Conservation (phyloP, 805 yeast genomes). For the Yamadazyma kitorensis region DNA sequence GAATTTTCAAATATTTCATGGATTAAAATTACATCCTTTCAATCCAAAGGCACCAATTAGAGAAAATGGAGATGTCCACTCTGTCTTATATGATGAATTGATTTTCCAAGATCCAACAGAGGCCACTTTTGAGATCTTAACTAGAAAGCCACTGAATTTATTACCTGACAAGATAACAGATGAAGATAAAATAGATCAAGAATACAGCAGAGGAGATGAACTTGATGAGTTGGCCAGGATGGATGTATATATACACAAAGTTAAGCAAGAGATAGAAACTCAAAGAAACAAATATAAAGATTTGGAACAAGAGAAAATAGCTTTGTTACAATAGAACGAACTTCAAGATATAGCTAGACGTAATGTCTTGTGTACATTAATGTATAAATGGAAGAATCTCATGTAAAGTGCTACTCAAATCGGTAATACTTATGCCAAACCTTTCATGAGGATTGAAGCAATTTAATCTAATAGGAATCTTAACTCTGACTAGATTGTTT, state of each 20-base stretch:
- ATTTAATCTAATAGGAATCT: conserved; percentile 18
- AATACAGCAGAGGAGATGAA: conserved; percentile 39
- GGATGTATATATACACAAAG: conserved; percentile 36
- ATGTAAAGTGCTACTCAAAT: conserved; percentile 9
- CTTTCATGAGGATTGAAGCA: conserved; percentile 18
- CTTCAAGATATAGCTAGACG: background rate
- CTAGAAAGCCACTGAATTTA: conserved; percentile 61
- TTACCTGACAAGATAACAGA: conserved; percentile 39
- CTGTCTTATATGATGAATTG: conserved; percentile 75
- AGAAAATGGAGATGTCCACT: conserved; percentile 42
- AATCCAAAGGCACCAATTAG: conserved; percentile 40
- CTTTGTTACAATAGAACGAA: conserved; percentile 25
- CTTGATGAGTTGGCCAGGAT: conserved; percentile 39
- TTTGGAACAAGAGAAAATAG: conserved; percentile 40
- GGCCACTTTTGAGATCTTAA: conserved; percentile 72
- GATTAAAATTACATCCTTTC: conserved; percentile 87
- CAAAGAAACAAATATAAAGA: conserved; percentile 39
- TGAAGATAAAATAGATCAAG: conserved; percentile 39
- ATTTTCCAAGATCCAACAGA: conserved; percentile 97
- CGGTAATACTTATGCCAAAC: conserved; percentile 17
- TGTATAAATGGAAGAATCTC: conserved; percentile 7
- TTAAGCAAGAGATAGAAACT: conserved; percentile 39
- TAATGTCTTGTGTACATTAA: conserved; percentile 1
- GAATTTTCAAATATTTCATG: conserved; percentile 81
- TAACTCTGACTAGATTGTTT: conserved; percentile 8